These are phyloP conservation scores for Aureobasidium lini DNA, from an alignment of 2,329 filamentous ascomycete genomes.

Conservation along the genomic window DNA sequence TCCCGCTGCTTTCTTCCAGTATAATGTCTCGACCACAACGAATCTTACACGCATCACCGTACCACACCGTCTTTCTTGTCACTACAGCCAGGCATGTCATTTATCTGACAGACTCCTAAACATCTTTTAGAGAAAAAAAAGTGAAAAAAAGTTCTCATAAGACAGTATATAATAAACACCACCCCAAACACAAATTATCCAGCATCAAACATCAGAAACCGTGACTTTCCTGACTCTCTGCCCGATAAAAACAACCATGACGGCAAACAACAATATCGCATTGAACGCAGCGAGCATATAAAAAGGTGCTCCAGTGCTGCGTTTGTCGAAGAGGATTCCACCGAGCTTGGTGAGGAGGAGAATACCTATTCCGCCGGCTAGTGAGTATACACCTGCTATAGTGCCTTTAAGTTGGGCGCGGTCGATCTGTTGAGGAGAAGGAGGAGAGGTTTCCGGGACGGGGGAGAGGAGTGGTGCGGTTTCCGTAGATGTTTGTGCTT, in stretches of 20 bases:
- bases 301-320: slow-evolving; percentile 72
- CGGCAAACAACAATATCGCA: slow-evolving; percentile 53
- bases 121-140: too few relatives aligned
- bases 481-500: neutral
- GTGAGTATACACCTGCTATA: slow-evolving; percentile 88
- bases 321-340: slow-evolving; percentile 73
- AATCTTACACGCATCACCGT: too few relatives aligned
- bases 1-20: too few relatives aligned
- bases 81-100: too few relatives aligned
- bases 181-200: too few relatives aligned
- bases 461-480: slow-evolving; percentile 11
- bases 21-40: too few relatives aligned
- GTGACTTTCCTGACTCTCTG: neutral
- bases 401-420: slow-evolving; percentile 71
- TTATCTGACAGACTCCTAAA: too few relatives aligned
- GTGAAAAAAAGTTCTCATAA: too few relatives aligned
- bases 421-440: slow-evolving; percentile 12
- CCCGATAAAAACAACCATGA: slow-evolving; percentile 17
- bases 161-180: too few relatives aligned
- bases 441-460: neutral
- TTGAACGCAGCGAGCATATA: slow-evolving; percentile 94
- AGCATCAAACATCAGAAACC: neutral
- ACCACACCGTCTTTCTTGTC: too few relatives aligned
- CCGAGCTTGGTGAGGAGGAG: slow-evolving; percentile 85
- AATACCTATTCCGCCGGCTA: slow-evolving; percentile 85